Conservation (phyloP, 768 basidiomycete species). For the Cystofilobasidium bisporidii region DNA sequence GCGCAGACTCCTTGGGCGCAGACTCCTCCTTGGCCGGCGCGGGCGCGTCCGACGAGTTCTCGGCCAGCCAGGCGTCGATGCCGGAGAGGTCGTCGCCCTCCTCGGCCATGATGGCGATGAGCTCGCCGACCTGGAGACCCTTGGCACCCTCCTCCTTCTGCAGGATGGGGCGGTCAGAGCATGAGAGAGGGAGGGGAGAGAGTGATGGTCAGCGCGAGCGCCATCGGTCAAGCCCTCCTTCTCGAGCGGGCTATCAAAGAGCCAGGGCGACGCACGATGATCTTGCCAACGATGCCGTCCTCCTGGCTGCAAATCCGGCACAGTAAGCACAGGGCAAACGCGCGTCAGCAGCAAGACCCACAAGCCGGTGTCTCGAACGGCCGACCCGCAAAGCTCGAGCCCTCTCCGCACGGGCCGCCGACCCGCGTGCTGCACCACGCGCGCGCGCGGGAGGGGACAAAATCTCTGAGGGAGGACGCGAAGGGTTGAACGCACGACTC, state of each 20-base stretch:
- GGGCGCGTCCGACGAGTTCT: conserved; percentile 41
- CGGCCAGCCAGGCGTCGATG: conserved; percentile 60
- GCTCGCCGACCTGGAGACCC: conserved; percentile 70
- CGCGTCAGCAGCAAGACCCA: too few relatives aligned
- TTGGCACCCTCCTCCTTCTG: conserved; percentile 79
- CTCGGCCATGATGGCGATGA: conserved; percentile 86
- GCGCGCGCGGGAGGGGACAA: too few relatives aligned
- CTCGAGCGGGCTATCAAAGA: background rate
- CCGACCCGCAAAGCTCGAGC: too few relatives aligned
- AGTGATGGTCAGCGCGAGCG: background rate
- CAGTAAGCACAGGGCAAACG: background rate
- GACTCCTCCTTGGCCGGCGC: conserved; percentile 39
- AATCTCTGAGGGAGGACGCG: background rate
- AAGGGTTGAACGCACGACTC: conserved; percentile 50
- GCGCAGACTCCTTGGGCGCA: conserved; percentile 37
- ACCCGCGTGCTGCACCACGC: too few relatives aligned
- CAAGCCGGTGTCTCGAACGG: too few relatives aligned
- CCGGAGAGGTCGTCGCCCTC: conserved; percentile 89
- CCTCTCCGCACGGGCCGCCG: too few relatives aligned
- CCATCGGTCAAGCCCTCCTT: background rate
- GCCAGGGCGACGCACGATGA: conserved; percentile 57
- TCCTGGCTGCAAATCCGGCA: conserved; percentile 50
- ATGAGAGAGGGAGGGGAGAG: background rate
- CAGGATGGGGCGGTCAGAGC: conserved; percentile 12
- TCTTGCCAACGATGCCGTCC: conserved; percentile 92